Evolutionary conservation across 345 rosid species (phyloP), one percentile per base, ranked within the genome.

Genomic region (Citrus cavaleriei): DNA sequence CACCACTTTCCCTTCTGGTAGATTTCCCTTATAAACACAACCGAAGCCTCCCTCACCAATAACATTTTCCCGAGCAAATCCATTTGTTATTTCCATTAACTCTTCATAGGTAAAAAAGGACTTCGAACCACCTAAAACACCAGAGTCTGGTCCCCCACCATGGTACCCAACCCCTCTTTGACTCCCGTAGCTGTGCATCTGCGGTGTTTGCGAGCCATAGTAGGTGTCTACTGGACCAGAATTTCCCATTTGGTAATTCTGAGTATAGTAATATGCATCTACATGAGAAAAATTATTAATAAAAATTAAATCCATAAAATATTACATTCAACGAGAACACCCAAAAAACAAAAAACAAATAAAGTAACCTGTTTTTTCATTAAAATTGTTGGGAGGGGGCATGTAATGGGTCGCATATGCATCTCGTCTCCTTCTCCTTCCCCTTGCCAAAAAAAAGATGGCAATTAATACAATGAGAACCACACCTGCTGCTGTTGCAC

Each of bases 31-130:
- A 74, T 81, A 94, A 58, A 97, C 98, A 73, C 92, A 91, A 14
- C 99, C 99, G 13, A 97, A 97, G 1, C 98, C 99, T 68, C 98
- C 99, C 86, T 97, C 98, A 32, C 99, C 98, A 24, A 93, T 85
- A 42, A 97, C 85, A 72, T 92, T 92, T 37, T 88, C 90, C 42
- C 81, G 79, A 55, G 95, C 59, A 85, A 97, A 94, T 19, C 95
- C 99, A 10, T 75, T 76, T 27, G 99, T 97, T 83, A 97, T 93
- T 54, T 93, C 98, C 91, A 81, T 88, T 85, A 97, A 49, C 49
- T 93, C 96, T 51, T 94, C 93, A 37, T 93, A 97, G 40, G 83
- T 82, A 82, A 92, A 97, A 83, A 83, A 76, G 34, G 90, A 83
- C 81, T 90, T 92, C 13, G 83, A 62, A 75, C 90, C 80, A 13